Evolutionary conservation across 2,329 filamentous ascomycete genomes (phyloP).

Genomic region (Pleoardoris graminearum): DNA sequence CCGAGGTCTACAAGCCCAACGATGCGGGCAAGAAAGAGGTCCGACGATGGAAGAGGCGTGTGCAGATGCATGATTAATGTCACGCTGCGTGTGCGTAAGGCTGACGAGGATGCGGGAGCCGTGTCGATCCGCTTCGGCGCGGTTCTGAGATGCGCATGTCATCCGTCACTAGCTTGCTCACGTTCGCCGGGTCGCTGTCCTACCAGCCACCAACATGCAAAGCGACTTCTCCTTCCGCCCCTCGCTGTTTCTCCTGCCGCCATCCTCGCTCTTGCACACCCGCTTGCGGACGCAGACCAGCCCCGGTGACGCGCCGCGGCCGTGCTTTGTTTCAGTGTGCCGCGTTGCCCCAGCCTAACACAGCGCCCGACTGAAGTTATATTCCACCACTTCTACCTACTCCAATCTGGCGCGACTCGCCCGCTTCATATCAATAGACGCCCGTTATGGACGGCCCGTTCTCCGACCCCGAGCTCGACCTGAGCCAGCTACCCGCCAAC

Average conservation of each 20-base stretch:
- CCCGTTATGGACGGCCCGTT: slow-evolving; percentile 31
- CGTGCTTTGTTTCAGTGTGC: slow-evolving; percentile 39
- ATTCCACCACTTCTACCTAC: too few species aligned
- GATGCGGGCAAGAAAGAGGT: not conserved
- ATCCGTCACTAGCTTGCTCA: not conserved
- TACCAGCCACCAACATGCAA: slow-evolving; percentile 8
- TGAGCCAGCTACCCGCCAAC: slow-evolving; percentile 35
- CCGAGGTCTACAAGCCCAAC: not conserved
- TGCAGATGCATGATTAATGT: not conserved
- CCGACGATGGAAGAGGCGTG: not conserved
- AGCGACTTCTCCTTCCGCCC: too few species aligned
- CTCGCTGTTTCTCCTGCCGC: not conserved
- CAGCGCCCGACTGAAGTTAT: not conserved
- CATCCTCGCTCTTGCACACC: slow-evolving; percentile 11
- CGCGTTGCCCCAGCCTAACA: slow-evolving; percentile 2
- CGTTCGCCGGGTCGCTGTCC: not conserved
- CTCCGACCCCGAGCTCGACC: slow-evolving; percentile 39
- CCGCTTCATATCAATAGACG: not conserved
- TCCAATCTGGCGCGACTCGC: slow-evolving; percentile 27
- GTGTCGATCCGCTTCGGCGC: slow-evolving; percentile 1
- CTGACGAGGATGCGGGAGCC: not conserved
- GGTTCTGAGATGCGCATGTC: not conserved
- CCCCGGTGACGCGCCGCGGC: slow-evolving; percentile 22
- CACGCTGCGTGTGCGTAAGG: not conserved
- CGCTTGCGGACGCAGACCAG: slow-evolving; percentile 27